Evolutionary conservation across 805 yeast genomes (phyloP), one percentile per base, ranked within the genome.

Genomic region (Wickerhamiella cacticola): DNA sequence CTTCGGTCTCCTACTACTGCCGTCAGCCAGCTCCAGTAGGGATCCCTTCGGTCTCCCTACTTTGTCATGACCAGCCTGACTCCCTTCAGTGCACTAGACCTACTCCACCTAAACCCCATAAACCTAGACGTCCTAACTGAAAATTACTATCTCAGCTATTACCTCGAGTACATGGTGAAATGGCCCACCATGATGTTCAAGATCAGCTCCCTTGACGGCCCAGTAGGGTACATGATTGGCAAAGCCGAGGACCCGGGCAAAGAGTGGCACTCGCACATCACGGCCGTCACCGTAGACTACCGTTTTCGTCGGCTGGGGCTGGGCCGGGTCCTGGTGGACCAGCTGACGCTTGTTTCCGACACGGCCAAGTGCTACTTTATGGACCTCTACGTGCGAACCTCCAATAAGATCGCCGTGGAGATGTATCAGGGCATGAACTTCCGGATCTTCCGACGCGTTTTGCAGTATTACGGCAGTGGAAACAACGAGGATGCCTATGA

Each of bases 241-340:
- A 92, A 92, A 63, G 80, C 94, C 1, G 98, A 92, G 62, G 98
- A 98, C 0, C 69, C 69, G 31, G 76, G 73, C 4, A 76, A 72
- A 41, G 92, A 87, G 51, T 89, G 96, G 95, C 99, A 92, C 60
- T 77, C 95, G 1, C 99, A 92, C 63, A 87, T 92, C 44, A 86
- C 97, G 0, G 97, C 98, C 0, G 95, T 92, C 3, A 87, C 97
- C 0, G 82, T 92, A 1, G 81, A 82, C 50, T 80, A 84, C 10
- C 79, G 77, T 46, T 89, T 81, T 62, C 68, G 99, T 47, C 68
- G 97, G 52, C 71, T 89, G 13, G 94, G 95, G 1, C 67, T 92
- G 34, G 98, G 96, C 1, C 76, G 87, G 6, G 74, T 75, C 50
- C 68, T 92, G 36, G 87, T 96, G 58, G 68, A 74, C 42, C 76